These are phyloP conservation scores for Thamnidium elegans DNA, from an alignment of 192 early-diverging fungal species.

Conservation along the genomic window DNA sequence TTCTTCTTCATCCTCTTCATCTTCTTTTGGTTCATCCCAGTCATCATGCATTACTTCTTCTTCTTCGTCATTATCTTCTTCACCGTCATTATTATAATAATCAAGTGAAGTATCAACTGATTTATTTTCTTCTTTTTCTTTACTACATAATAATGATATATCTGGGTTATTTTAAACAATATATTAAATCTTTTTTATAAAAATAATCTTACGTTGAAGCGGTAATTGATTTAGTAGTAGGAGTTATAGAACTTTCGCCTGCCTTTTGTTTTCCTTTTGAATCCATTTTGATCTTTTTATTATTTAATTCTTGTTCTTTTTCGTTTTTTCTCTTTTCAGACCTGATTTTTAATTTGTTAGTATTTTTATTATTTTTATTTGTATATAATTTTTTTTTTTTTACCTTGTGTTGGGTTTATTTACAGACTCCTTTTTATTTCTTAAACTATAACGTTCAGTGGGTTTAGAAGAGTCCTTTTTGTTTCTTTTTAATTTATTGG, in stretches of 20 bases:
- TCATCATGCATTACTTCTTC: constrained; percentile 25
- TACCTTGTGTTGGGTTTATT: neutral
- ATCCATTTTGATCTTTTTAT: constrained; percentile 6
- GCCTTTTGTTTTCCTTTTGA: constrained; percentile 13
- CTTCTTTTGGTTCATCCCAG: constrained; percentile 31
- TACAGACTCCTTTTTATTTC: neutral
- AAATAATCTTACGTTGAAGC: neutral
- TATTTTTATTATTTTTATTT: neutral
- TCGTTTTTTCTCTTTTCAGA: constrained; percentile 11
- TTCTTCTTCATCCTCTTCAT: constrained; percentile 22
- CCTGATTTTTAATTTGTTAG: constrained; percentile 5
- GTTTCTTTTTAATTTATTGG: constrained; percentile 2
- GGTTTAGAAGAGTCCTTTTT: neutral
- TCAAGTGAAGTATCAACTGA: neutral
- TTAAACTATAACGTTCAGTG: neutral
- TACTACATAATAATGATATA: neutral
- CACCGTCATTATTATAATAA: neutral
- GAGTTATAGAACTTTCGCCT: constrained; percentile 1
- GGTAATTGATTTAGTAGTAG: too few relatives aligned
- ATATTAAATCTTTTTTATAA: too few relatives aligned
- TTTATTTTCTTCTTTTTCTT: neutral
- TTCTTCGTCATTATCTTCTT: constrained; percentile 14
- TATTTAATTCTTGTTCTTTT: constrained; percentile 5
- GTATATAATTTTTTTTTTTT: neutral
- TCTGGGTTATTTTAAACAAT: neutral